Base-by-base conservation (phyloP, 495 filamentous ascomycete genomes). In the Staphylotrichum tortipilum region DNA sequence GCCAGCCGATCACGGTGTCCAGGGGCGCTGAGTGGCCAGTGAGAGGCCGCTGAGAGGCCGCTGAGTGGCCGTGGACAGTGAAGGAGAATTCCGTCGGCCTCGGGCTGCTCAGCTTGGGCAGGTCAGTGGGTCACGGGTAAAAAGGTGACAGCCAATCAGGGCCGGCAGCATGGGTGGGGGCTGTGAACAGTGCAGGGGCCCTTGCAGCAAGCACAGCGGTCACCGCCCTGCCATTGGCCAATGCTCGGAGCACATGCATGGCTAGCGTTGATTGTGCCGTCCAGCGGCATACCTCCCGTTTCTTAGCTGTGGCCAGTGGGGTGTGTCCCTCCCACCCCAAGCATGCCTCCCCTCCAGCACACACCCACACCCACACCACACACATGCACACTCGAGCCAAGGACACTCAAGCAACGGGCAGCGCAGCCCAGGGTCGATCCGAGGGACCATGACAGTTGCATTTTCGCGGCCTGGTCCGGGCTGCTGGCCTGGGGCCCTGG, bases 181-280 rank as follows among this genome's bases (percentile, higher is more conserved):
- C 19, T 21, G 35, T 45, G 41, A 46, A 47, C 26, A 17, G 36
- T 36, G 39, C 45, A 49, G 54, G 43, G 45, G 45, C 35, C 49
- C 49, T 53, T 56, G 54, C 49, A 52, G 44, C 3, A 24, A 23
- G 30, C 31, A 33, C 24, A 22, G 18, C 19, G 26, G 24, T 40
- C 26, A 21, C 6, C 15, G 49, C 14, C 1, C 19, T 49, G 17
- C 19, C 21, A 56, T 12, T 52, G 54, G 54, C 28, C 54, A 39
- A 49, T 44, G 47, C 34, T 50, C 39, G 29, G 33, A 34, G 42
- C 47, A 47, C 47, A 36, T 46, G 47, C 53, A 55, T 50, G 47
- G 48, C 29, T 55, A 37, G 41, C 28, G 42, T 42, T 35, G 47
- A 23, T 22, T 47, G 30, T 45, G 52, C 52, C 46, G 26, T 21